A percentile compares a stretch with the other conserved stretches of the same genome.
phyloP scores from a whole-genome alignment of 2,329 filamentous ascomycete species.

The Colletotrichum sp. region DNA sequence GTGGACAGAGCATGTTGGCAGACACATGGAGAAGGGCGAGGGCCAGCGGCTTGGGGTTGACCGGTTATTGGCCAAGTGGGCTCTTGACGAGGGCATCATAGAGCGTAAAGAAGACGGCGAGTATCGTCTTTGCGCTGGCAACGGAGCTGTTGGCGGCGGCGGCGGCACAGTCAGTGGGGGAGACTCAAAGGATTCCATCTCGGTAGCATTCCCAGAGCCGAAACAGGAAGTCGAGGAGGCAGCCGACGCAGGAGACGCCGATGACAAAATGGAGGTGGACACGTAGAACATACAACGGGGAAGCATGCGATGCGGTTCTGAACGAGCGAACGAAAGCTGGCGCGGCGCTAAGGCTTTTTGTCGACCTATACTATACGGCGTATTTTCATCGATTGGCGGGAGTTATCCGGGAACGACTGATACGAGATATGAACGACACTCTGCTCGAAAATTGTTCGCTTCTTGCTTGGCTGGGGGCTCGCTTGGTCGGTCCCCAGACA shows the following conservation, averaged over 20 bases:
- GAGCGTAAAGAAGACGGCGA: conserved; percentile 60
- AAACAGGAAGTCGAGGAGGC: conserved; percentile 10
- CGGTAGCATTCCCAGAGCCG: conserved; percentile 17
- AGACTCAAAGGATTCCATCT: conserved; percentile 24
- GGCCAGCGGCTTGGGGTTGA: conserved; percentile 63
- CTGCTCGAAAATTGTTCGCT: not conserved
- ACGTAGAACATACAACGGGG: not conserved
- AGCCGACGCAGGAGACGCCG: not conserved
- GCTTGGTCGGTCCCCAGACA: not conserved
- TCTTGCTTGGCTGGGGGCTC: not conserved
- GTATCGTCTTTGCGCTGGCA: conserved; percentile 57
- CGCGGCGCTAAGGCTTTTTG: conserved; percentile 3
- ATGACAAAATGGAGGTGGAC: conserved; percentile 6
- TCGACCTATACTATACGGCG: conserved; percentile 13
- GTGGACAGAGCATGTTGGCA: conserved; percentile 90
- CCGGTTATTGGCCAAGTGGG: conserved; percentile 63
- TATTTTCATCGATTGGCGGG: conserved; percentile 3
- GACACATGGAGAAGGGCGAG: conserved; percentile 82
- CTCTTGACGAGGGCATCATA: conserved; percentile 68
- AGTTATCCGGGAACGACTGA: conserved; percentile 18
- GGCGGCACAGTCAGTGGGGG: not conserved
- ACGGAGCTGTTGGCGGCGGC: conserved; percentile 32
- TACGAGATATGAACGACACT: conserved; percentile 18
- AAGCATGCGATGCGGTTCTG: not conserved
- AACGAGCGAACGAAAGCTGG: not conserved